Evolutionary conservation across 768 basidiomycete genomes (phyloP).

Genomic region (Suillus ampliporus): DNA sequence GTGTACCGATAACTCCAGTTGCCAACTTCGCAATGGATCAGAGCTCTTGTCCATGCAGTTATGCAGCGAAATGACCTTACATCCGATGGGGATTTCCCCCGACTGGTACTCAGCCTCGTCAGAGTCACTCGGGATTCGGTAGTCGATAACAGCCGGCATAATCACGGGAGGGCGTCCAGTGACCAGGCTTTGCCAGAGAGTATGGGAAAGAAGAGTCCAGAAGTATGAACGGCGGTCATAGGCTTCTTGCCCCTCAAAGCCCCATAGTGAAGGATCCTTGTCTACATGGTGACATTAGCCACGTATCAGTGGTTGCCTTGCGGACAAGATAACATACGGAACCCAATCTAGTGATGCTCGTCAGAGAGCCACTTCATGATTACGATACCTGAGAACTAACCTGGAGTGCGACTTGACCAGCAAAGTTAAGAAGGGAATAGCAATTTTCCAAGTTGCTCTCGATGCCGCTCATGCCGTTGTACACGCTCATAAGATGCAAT

Average conservation of each 20-base stretch:
- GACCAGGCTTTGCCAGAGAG: slow-evolving; percentile 58
- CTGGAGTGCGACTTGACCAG: slow-evolving; percentile 52
- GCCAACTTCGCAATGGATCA: slow-evolving; percentile 43
- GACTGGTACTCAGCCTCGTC: slow-evolving; percentile 52
- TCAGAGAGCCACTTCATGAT: not conserved
- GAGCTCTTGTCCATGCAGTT: slow-evolving; percentile 2
- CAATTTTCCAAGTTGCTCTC: slow-evolving; percentile 55
- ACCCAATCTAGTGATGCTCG: slow-evolving; percentile 15
- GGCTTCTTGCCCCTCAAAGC: slow-evolving; percentile 52
- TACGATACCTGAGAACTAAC: slow-evolving; percentile 34
- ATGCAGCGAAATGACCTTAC: slow-evolving; percentile 38
- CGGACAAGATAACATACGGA: slow-evolving; percentile 17
- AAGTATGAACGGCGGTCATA: slow-evolving; percentile 61
- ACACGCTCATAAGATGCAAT: slow-evolving; percentile 58
- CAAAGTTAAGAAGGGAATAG: slow-evolving; percentile 52
- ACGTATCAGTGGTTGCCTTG: slow-evolving; percentile 1
- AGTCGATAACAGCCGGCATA: slow-evolving; percentile 49
- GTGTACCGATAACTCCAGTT: slow-evolving; percentile 52
- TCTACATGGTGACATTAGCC: slow-evolving; percentile 37
- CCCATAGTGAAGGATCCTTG: slow-evolving; percentile 57
- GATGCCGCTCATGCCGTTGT: slow-evolving; percentile 58
- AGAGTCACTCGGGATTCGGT: slow-evolving; percentile 48
- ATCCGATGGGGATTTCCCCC: slow-evolving; percentile 50
- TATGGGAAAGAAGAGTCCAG: slow-evolving; percentile 55
- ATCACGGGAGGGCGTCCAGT: slow-evolving; percentile 56